Percentiles rank a stretch among this genome's conserved stretches.
These are phyloP conservation scores for Zygosaccharomyces sapae DNA, from an alignment of 1,139 yeast species.

Conservation along the genomic window DNA sequence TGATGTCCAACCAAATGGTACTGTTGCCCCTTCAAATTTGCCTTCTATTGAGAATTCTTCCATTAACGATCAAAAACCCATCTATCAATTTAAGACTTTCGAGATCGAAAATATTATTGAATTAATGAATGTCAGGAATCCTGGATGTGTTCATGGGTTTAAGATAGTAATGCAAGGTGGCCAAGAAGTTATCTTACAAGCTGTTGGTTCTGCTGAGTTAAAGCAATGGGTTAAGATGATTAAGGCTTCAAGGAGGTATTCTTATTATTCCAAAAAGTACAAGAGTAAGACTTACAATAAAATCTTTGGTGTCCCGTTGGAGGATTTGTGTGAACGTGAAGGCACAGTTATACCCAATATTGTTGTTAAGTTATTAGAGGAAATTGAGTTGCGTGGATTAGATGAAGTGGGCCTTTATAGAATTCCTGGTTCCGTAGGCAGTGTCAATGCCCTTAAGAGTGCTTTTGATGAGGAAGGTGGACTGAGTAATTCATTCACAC, in stretches of 20 bases:
- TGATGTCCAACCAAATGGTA: constrained; percentile 38
- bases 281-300: constrained; percentile 40
- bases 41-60: constrained; percentile 49
- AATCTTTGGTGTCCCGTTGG: constrained; percentile 89
- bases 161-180: constrained; percentile 54
- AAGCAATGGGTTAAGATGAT: constrained; percentile 66
- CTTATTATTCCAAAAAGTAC: constrained; percentile 40
- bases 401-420: constrained; percentile 91
- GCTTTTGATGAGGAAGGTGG: constrained; percentile 72
- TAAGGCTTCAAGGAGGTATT: constrained; percentile 41
- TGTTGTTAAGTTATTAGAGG: constrained; percentile 59
- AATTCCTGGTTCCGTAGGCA: constrained; percentile 83
- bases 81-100: constrained; percentile 51
- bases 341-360: constrained; percentile 58
- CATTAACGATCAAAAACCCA: constrained; percentile 53
- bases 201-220: constrained; percentile 58
- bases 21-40: constrained; percentile 51
- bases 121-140: constrained; percentile 33
- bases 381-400: constrained; percentile 76
- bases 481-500: constrained; percentile 44
- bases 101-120: constrained; percentile 48
- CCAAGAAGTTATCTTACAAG: constrained; percentile 66
- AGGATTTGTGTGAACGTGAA: constrained; percentile 70
- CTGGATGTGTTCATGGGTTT: constrained; percentile 43
- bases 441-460: constrained; percentile 62